Evolutionary conservation across 495 filamentous ascomycete genomes (phyloP).

Genomic region (Penicillium coffeae): DNA sequence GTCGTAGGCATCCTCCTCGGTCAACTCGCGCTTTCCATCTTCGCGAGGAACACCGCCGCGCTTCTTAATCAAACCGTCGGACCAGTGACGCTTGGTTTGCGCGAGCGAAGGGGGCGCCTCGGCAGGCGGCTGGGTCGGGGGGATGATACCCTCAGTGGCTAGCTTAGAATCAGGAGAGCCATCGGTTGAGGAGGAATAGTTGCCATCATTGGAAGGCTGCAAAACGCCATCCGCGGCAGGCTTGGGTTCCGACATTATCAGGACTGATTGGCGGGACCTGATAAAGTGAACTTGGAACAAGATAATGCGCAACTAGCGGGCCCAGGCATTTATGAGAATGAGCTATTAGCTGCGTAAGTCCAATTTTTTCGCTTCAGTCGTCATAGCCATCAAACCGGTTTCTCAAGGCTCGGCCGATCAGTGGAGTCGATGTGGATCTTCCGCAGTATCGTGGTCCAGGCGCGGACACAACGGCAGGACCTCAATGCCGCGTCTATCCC

Average conservation of each 20-base stretch:
- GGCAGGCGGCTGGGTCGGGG: neutral
- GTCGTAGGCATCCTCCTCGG: conserved; percentile 59
- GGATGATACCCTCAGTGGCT: neutral
- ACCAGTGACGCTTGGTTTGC: neutral
- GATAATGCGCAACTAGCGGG: neutral
- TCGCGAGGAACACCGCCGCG: neutral
- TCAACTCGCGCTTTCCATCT: conserved; percentile 43
- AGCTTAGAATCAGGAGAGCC: neutral
- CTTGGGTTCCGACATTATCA: conserved; percentile 3
- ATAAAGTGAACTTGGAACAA: neutral
- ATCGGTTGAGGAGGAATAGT: neutral
- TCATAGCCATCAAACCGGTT: conserved; percentile 8
- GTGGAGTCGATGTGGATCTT: conserved; percentile 5
- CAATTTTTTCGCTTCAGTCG: neutral
- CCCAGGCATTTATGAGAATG: neutral
- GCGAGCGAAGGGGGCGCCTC: neutral
- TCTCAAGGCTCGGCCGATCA: neutral
- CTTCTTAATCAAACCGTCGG: neutral
- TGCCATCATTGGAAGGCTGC: neutral
- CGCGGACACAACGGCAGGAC: too few relatives aligned
- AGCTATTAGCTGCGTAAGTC: neutral
- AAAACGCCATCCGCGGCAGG: neutral
- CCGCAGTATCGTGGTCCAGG: neutral
- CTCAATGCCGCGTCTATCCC: too few relatives aligned
- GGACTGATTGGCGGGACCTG: neutral